Evolutionary conservation across 257 asterid genomes (phyloP).

Genomic region (Capsicum rhomboideum): DNA sequence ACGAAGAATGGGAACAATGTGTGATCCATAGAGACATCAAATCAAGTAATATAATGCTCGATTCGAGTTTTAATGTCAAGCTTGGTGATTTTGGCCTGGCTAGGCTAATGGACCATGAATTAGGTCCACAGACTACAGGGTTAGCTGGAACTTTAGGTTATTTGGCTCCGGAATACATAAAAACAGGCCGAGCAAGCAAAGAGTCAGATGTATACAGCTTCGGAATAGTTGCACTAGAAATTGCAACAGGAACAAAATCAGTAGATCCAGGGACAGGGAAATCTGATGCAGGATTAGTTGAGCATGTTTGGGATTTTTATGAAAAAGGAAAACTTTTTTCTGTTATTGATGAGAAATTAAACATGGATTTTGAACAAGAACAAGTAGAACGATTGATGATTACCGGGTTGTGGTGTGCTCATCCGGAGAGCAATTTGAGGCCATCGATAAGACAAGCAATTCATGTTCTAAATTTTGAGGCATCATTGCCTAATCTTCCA

Average conservation of each 20-base stretch:
- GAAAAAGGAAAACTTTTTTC: constrained; percentile 14
- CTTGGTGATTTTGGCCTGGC: constrained; percentile 37
- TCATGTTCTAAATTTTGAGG: constrained; percentile 26
- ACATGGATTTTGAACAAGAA: constrained; percentile 10
- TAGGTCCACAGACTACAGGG: constrained; percentile 23
- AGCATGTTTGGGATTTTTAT: constrained; percentile 27
- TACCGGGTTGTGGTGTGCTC: constrained; percentile 29
- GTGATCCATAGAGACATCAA: constrained; percentile 32
- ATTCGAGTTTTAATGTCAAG: constrained; percentile 25
- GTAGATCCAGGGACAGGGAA: neutral
- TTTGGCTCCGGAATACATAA: constrained; percentile 30
- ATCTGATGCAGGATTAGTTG: constrained; percentile 16
- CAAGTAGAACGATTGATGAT: constrained; percentile 21
- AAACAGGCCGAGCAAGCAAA: constrained; percentile 26
- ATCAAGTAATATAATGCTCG: constrained; percentile 33
- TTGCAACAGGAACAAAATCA: constrained; percentile 23
- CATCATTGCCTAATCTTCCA: constrained; percentile 24
- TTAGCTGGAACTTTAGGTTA: constrained; percentile 29
- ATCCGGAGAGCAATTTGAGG: constrained; percentile 18
- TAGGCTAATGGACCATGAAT: constrained; percentile 27
- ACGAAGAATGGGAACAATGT: constrained; percentile 38
- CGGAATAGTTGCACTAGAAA: constrained; percentile 25
- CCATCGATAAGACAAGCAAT: constrained; percentile 33
- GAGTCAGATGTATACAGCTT: constrained; percentile 30
- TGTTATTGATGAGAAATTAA: constrained; percentile 12